Evolutionary conservation across 2,329 filamentous ascomycete species (phyloP), one percentile per base, ranked within the genome.

Genomic region (Penicillium sp.): DNA sequence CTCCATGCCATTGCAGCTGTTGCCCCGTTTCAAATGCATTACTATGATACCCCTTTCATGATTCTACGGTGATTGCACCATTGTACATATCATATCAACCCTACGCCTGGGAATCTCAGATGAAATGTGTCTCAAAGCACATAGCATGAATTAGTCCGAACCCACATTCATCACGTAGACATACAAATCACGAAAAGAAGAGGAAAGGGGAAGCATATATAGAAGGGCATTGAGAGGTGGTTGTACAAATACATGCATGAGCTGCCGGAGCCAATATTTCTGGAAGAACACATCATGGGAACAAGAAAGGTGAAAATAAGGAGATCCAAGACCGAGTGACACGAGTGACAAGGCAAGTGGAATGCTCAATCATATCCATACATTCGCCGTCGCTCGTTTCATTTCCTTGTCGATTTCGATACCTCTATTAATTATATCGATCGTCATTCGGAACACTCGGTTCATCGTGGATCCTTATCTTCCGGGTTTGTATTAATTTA

Each of bases 171-270:
- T 62, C 57, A 61, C 56, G 48, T 58, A 60, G 52, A 59, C 55
- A 59, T 54, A 55, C 55, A 61, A 45, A 47, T 54, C 47, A 38
- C 44, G 35, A 50, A 47, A 23, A 34, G 42, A 49, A 44, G 34
- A 47, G 44, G 44, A 51, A 18, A 46, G n/a, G 46, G 42, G 35
- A 52, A 54, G 24, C 26, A 27, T 46, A 52, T 51, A 49, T 46
- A 43, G 31, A 16, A 46, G 41, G 29, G 42, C 41, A 51, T 47
- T 22, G 45, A 56, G 50, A 52, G 47, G 50, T 54, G 52, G 54
- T 61, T 63, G 58, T 67, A 66, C 60, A 66, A 65, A 60, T 67
- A 66, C 64, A 67, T 56, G 64, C 63, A 67, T 54, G 52, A 61
- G 56, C 60, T 61, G 60, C 58, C 59, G 55, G 48, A 57, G 56